Conservation (phyloP, 805 yeast species). For the Danielozyma ontarioensis region DNA sequence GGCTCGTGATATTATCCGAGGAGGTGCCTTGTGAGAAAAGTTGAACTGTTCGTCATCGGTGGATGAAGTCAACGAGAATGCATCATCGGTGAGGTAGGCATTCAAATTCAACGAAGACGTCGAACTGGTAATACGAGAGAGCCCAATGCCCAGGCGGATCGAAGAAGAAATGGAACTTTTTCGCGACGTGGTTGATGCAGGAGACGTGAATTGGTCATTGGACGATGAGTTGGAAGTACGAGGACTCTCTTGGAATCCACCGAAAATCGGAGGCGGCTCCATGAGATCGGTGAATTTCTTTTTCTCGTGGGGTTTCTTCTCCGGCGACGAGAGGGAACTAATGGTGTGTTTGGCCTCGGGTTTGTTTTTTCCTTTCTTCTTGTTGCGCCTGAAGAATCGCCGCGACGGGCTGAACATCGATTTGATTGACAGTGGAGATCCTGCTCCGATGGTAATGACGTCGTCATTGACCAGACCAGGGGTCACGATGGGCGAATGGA, state of each 20-base stretch:
- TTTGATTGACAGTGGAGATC: slow-evolving; percentile 27
- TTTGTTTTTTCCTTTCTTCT: slow-evolving; percentile 7
- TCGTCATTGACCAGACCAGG: slow-evolving; percentile 19
- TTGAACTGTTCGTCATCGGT: not conserved
- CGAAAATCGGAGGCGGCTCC: slow-evolving; percentile 36
- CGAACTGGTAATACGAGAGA: slow-evolving; percentile 33
- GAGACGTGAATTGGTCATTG: not conserved
- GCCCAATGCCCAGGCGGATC: slow-evolving; percentile 12
- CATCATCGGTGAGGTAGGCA: slow-evolving; percentile 37
- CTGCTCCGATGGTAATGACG: slow-evolving; percentile 33
- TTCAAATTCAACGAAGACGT: slow-evolving; percentile 37
- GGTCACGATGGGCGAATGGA: slow-evolving; percentile 8
- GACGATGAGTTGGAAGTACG: slow-evolving; percentile 1
- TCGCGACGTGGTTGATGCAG: slow-evolving; percentile 1
- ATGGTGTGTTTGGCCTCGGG: slow-evolving; percentile 23
- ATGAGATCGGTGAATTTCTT: slow-evolving; percentile 19
- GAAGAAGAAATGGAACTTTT: slow-evolving; percentile 6
- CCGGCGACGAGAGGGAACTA: slow-evolving; percentile 24
- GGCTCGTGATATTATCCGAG: too few species aligned
- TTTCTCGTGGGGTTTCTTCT: slow-evolving; percentile 6
- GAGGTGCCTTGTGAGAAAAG: too few species aligned
- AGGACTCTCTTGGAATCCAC: slow-evolving; percentile 4
- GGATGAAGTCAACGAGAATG: slow-evolving; percentile 3
- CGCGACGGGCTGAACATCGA: slow-evolving; percentile 36
- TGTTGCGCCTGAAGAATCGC: slow-evolving; percentile 27